Percentiles rank a stretch among this genome's conserved stretches.
phyloP scores from a whole-genome alignment of 495 filamentous ascomycete genomes.

The Lophiotrema nucula region DNA sequence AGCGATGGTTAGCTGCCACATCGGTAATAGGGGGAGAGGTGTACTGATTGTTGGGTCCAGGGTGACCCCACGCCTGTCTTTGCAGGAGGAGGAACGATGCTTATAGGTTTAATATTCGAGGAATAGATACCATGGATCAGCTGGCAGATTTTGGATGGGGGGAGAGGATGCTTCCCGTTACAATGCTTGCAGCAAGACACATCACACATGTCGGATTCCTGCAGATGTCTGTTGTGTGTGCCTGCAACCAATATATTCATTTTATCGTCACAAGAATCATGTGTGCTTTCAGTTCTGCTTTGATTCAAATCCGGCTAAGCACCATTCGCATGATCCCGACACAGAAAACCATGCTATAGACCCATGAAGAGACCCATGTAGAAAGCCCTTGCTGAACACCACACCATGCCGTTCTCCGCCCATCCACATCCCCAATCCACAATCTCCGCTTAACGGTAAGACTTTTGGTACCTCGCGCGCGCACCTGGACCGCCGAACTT shows the following conservation, averaged over 20 bases:
- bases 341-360: no score
- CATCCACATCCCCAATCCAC: background rate
- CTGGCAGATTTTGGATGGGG: no score
- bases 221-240: background rate
- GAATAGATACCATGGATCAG: no score
- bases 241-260: conserved; percentile 28
- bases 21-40: background rate
- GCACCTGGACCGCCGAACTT: conserved; percentile 80
- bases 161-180: no score
- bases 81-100: no score
- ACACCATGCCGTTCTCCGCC: conserved; percentile 16
- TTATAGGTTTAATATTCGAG: no score
- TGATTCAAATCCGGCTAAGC: conserved; percentile 15
- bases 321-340: conserved; percentile 2
- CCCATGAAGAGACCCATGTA: conserved; percentile 9
- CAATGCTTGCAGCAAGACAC: background rate
- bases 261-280: conserved; percentile 27
- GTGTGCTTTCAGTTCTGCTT: background rate
- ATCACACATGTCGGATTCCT: background rate
- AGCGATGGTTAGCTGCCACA: conserved; percentile 68
- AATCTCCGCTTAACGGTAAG: conserved; percentile 59
- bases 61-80: no score
- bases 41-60: no score
- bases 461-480: conserved; percentile 94
- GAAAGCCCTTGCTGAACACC: conserved; percentile 30